Percentiles rank a stretch among this genome's conserved stretches.
Evolutionary conservation across 805 yeast genomes (phyloP).

Genomic region (Soucietia sequanensis): DNA sequence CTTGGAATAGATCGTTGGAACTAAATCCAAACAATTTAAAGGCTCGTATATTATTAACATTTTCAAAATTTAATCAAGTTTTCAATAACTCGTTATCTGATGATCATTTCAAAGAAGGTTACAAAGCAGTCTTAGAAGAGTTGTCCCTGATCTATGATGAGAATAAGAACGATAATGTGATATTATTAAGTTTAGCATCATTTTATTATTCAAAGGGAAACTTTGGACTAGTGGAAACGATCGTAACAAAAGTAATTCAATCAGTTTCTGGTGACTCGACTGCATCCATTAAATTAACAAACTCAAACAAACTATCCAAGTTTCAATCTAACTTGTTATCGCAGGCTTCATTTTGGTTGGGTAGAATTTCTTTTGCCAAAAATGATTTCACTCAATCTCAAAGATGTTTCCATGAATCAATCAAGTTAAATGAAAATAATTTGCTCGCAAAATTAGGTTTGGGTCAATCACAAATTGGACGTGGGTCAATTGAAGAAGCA

Average conservation of each 20-base stretch:
- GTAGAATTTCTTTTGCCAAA: conserved; percentile 64
- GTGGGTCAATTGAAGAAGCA: conserved; percentile 79
- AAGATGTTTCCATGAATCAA: conserved; percentile 68
- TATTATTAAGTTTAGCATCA: conserved; percentile 65
- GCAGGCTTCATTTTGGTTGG: conserved; percentile 70
- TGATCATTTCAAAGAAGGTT: conserved; percentile 59
- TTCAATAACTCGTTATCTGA: conserved; percentile 55
- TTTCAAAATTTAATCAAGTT: conserved; percentile 67
- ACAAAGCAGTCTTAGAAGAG: conserved; percentile 56
- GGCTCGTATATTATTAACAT: conserved; percentile 63
- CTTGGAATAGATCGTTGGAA: conserved; percentile 81
- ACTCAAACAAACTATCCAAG: conserved; percentile 19
- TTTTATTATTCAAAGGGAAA: conserved; percentile 71
- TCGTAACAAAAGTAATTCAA: conserved; percentile 50
- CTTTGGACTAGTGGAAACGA: conserved; percentile 52
- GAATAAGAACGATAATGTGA: conserved; percentile 53
- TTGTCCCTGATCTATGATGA: conserved; percentile 36
- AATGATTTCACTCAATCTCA: conserved; percentile 70
- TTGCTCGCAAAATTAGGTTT: conserved; percentile 74
- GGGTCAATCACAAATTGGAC: conserved; percentile 78
- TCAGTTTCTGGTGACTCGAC: conserved; percentile 16
- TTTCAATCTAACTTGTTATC: conserved; percentile 34
- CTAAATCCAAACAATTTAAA: conserved; percentile 58
- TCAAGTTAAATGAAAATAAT: conserved; percentile 61
- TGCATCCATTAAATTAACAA: conserved; percentile 11